phyloP scores from a whole-genome alignment of 2,329 filamentous ascomycete genomes.

The Paradendryphiella salina region DNA sequence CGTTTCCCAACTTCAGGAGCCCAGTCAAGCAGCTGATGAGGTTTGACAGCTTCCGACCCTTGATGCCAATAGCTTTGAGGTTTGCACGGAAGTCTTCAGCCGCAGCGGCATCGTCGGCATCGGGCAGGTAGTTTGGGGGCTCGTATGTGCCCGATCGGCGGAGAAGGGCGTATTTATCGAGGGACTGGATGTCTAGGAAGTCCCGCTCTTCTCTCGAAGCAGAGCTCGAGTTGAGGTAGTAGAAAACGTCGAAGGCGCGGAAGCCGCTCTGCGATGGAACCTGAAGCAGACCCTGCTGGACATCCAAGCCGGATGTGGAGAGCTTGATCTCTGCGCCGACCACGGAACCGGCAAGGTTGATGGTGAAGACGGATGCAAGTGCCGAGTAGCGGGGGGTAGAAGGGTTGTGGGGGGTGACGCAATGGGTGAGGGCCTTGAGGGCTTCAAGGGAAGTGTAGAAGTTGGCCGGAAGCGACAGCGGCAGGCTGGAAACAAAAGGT shows the following conservation, averaged over 20 bases:
- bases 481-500: conserved; percentile 80
- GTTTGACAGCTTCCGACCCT: conserved; percentile 77
- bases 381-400: conserved; percentile 78
- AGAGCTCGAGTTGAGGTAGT: conserved; percentile 90
- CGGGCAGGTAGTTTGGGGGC: conserved; percentile 85
- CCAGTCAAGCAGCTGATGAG: conserved; percentile 85
- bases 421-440: conserved; percentile 81
- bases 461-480: conserved; percentile 73
- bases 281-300: conserved; percentile 74
- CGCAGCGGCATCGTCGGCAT: conserved; percentile 87
- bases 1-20: conserved; percentile 88
- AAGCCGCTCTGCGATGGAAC: conserved; percentile 79
- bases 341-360: conserved; percentile 79
- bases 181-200: conserved; percentile 77
- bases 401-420: conserved; percentile 88
- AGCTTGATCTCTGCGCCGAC: conserved; percentile 75
- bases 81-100: conserved; percentile 90
- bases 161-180: conserved; percentile 76
- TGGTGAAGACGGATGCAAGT: conserved; percentile 76
- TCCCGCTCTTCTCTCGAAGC: conserved; percentile 88
- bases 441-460: conserved; percentile 80
- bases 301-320: conserved; percentile 87
- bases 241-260: conserved; percentile 96
- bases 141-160: conserved; percentile 82
- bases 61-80: conserved; percentile 90